Conservation (phyloP, 2,329 filamentous ascomycete species). For the Sporothrix pseudoabietina region DNA sequence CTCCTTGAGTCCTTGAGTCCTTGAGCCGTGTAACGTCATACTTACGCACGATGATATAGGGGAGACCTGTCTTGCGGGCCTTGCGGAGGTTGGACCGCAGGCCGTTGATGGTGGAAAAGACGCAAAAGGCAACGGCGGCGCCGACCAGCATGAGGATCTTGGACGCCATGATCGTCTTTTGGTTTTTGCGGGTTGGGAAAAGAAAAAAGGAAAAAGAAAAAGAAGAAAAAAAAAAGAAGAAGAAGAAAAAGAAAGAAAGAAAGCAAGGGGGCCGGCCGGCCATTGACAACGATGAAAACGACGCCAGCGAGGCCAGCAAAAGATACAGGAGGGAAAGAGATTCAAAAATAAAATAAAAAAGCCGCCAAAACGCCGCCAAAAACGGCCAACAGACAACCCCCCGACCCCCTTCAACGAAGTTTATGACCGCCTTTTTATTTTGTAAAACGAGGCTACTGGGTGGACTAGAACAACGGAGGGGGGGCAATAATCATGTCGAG, state of each 20-base stretch:
- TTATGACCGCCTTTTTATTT: too few species aligned
- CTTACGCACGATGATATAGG: constrained; percentile 58
- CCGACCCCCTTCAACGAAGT: not conserved
- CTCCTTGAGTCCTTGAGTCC: too few species aligned
- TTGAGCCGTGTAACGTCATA: constrained; percentile 33
- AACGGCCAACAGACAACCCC: not conserved
- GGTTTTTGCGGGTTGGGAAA: not conserved
- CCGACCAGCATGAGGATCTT: not conserved
- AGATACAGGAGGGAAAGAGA: not conserved
- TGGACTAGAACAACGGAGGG: not conserved
- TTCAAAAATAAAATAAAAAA: not conserved
- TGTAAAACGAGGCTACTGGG: not conserved
- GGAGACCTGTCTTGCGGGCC: constrained; percentile 55
- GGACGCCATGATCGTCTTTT: constrained; percentile 3
- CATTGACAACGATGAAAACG: not conserved
- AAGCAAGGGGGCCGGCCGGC: not conserved
- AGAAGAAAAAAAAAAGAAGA: not conserved
- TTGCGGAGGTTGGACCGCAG: constrained; percentile 51
- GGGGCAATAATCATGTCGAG: not conserved
- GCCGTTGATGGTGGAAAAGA: constrained; percentile 36
- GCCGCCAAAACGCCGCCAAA: not conserved
- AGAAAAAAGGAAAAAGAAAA: not conserved
- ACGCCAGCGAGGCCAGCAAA: not conserved
- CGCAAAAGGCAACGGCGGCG: not conserved
- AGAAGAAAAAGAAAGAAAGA: not conserved